Evolutionary conservation across 208 protist genomes (phyloP), one percentile per base, ranked within the genome.

Genomic region (Jaenimonas drosophilae): DNA sequence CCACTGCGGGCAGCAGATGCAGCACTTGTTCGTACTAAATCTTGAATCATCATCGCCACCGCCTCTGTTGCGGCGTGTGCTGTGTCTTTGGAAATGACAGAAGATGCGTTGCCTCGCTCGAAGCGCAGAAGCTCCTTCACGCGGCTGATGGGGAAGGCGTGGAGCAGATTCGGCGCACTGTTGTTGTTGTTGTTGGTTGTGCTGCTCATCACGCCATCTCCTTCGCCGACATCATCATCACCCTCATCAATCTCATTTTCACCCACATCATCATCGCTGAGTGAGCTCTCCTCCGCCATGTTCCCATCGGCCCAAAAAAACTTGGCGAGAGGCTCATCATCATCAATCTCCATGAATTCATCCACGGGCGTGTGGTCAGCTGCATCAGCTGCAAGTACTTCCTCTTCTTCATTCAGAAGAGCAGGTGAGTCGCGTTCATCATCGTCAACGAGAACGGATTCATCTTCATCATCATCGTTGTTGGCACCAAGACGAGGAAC

Each of bases 91-190:
- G 78, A 63, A 7, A 88, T 54, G 49, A 88, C 66, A 28, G 69
- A 59, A 11, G 61, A 70, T 44, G 40, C 59, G 12, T 65, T 62
- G n/a, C n/a, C n/a, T n/a, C n/a, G n/a, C 21, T 83, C 69, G 42
- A 59, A 79, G 50, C 77, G 77, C 7, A 91, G 61, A 24, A 91
- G 42, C 49, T 79, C 77, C 39, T 65, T 60, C 4, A 91, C 70
- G 14, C 83, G 77, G 11, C 50, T 73, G 28, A 72, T 40, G 2
- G 77, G 49, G 32, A 91, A 85, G 4, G n/a, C 37, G 9, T 6
- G 37, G 6, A 21, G 37, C n/a, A 7, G 9, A 21, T 7, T 7
- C 11, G 19, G 9, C 16, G 6, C n/a, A 6, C 6, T 11, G 6
- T 11, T 11, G 19, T 7, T 7, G 6, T 17, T 6, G 16, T 21